Evolutionary conservation across 345 rosid species (phyloP), one percentile per base, ranked within the genome.

Genomic region (Limnanthes douglasii): DNA sequence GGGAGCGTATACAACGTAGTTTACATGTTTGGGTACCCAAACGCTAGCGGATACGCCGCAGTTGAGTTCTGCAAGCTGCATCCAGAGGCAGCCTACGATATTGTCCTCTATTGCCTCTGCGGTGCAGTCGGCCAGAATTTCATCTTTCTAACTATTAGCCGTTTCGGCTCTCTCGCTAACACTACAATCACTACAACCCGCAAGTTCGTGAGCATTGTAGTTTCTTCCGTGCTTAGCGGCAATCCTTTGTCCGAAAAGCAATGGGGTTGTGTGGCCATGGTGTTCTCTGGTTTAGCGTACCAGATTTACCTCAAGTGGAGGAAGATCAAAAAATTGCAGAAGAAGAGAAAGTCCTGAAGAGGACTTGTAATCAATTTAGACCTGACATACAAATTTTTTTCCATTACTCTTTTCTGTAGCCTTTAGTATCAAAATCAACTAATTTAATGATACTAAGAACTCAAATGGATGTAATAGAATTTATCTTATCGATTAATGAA

Each of bases 121-220:
- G 95, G 98, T 0, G 92, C 98, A 11, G 85, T 90, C 15, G 95
- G 98, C 18, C 98, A 90, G 61, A 90, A 90, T 58, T 90, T 90
- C 67, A 90, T 90, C 37, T 90, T 90, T 53, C 61, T 90, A 45
- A 90, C 98, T 18, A 84, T 90, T 20, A 80, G 94, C 75, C 65
- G 75, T 52, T 84, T 90, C 11, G 98, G 98, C 11, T 90, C 98
- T 25, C 73, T 90, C 5, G 84, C 98, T 18, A 84, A 80, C 73
- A 77, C 98, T 17, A 90, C 98, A 41, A 80, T 90, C 31, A 84
- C 98, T 51, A 90, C 98, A 9, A 84, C 98, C 4, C 67, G 98
- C 12, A 90, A 90, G 62, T 90, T 84, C 36, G 92, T 84, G 34
- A 90, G 98, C 72, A 90, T 84, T 5, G 85, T 90, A 38, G 72